Percentiles rank a stretch among this genome's conserved stretches.
phyloP scores from a whole-genome alignment of 176 grass and related monocot species.

The Musa acuminata region DNA sequence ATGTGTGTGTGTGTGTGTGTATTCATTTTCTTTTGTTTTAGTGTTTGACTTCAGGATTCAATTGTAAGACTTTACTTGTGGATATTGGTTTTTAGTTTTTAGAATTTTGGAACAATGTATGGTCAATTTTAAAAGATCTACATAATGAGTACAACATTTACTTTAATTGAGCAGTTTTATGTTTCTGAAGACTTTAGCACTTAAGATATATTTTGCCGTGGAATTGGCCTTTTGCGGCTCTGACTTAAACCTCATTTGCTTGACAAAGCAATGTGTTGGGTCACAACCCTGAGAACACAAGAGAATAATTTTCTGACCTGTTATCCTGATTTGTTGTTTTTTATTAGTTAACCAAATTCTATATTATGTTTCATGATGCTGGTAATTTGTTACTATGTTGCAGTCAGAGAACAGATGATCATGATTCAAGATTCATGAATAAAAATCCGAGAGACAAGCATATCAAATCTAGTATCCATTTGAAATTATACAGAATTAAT shows the following conservation, averaged over 20 bases:
- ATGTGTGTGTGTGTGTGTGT: no score
- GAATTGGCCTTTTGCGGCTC: neutral
- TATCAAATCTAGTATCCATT: slow-evolving; percentile 25
- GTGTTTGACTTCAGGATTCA: no score
- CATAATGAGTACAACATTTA: neutral
- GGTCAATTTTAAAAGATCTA: neutral
- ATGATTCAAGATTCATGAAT: slow-evolving; percentile 25
- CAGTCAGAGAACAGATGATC: slow-evolving; percentile 48
- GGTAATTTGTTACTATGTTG: neutral
- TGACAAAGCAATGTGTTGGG: neutral
- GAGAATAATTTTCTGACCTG: neutral
- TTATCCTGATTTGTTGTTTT: slow-evolving; percentile 15
- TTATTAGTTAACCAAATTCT: neutral
- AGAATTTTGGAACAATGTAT: neutral
- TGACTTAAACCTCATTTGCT: no score
- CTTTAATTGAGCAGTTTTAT: neutral
- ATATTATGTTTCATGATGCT: neutral
- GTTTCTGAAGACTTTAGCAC: neutral
- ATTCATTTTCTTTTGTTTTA: no score
- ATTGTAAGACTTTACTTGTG: neutral
- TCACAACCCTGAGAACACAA: neutral
- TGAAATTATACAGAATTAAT: slow-evolving; percentile 13
- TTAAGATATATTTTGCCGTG: no score
- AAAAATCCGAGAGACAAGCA: slow-evolving; percentile 31
- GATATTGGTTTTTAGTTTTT: neutral